Evolutionary conservation across 768 basidiomycete species (phyloP), one percentile per base, ranked within the genome.

Genomic region (Boletus sp.): DNA sequence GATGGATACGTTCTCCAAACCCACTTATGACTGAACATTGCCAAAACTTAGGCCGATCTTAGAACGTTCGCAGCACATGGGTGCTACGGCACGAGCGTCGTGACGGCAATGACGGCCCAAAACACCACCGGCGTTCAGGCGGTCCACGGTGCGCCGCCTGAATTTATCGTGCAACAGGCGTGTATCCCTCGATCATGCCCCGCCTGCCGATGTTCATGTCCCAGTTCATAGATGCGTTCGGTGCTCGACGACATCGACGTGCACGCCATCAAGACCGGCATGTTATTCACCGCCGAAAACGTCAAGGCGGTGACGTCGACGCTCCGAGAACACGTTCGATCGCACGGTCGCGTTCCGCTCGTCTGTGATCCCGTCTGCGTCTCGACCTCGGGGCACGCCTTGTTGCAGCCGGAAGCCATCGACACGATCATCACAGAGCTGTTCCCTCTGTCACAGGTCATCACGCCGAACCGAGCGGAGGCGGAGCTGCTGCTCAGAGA

Each of bases 351-450:
- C 30, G 80, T 85, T 0, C 82, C 84, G 1, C 73, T 94, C 18
- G 82, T 96, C 29, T 84, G 91, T 58, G 94, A 98, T 67, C 94
- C 94, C 0, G 94, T 98, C 10, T 93, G 87, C 65, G 90, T 96
- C 2, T 92, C 92, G 4, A 96, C 94, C 0, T 92, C 91, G 0
- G 93, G 93, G 2, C 90, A 94, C 66, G 83, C 79, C 7, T 78
- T 98, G 1, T 78, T 97, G 9, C 78, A 86, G 6, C 73, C 80
- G 15, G 80, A 83, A 11, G 92, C 94, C 0, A 66, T 94, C 53
- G 69, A 78, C 8, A 76, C 79, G 3, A 63, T 97, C 58, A 77
- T 83, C 7, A 54, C 72, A 0, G 78, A 85, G n/a, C 71, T 96
- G 1, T 81, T 95, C 48, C 92, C 92, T 0, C 73, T 90, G 17